Percentiles rank a stretch among this genome's conserved stretches.
These are phyloP conservation scores for Harrya chromipes DNA, from an alignment of 768 basidiomycete species.

Conservation along the genomic window DNA sequence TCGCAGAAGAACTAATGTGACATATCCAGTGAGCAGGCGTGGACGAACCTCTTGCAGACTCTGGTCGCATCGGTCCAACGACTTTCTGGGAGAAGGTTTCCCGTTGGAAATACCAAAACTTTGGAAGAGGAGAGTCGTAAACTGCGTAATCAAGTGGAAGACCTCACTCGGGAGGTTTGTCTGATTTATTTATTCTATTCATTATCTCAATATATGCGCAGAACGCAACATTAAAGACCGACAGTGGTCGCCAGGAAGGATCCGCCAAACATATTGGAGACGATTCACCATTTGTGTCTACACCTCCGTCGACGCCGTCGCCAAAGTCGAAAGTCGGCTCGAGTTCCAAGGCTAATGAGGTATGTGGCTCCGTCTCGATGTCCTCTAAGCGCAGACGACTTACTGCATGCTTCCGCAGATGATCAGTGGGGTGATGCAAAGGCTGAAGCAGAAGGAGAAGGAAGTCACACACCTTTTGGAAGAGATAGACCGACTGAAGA, in stretches of 20 bases:
- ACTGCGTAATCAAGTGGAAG: no score
- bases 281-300: neutral
- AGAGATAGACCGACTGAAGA: constrained; percentile 63
- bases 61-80: constrained; percentile 56
- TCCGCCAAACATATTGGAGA: constrained; percentile 16
- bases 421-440: constrained; percentile 72
- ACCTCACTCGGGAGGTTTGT: constrained; percentile 63
- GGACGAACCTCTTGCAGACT: no score
- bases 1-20: constrained; percentile 14
- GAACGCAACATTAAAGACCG: constrained; percentile 6
- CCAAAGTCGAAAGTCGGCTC: constrained; percentile 35
- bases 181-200: neutral
- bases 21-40: constrained; percentile 56
- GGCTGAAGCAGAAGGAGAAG: constrained; percentile 82
- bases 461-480: constrained; percentile 71
- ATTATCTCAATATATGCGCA: neutral
- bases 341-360: constrained; percentile 54
- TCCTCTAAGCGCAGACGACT: neutral
- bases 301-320: constrained; percentile 17
- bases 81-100: constrained; percentile 62
- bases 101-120: constrained; percentile 46
- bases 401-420: constrained; percentile 36
- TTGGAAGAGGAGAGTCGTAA: constrained; percentile 58
- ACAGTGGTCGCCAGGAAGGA: constrained; percentile 6
- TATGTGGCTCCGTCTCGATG: constrained; percentile 19